phyloP scores from a whole-genome alignment of 2,329 filamentous ascomycete species.

The Neonectria punicea region DNA sequence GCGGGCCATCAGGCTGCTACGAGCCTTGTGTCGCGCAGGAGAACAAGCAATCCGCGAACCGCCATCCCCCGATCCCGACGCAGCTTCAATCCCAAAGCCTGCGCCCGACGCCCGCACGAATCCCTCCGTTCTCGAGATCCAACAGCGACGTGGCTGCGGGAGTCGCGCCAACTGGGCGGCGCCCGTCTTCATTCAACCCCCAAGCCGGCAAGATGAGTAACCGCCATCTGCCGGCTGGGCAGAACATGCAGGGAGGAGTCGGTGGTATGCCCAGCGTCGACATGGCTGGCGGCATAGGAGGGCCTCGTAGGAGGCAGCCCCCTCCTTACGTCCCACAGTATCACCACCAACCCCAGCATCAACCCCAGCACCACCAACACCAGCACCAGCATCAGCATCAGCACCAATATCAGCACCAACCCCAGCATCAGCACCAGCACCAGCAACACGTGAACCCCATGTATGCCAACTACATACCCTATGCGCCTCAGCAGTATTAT shows the following conservation, averaged over 20 bases:
- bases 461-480: slow-evolving; percentile 64
- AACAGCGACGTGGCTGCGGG: slow-evolving; percentile 39
- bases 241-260: slow-evolving; percentile 64
- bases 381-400: slow-evolving; percentile 33
- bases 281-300: slow-evolving; percentile 49
- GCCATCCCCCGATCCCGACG: slow-evolving; percentile 22
- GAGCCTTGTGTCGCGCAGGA: slow-evolving; percentile 40
- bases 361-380: slow-evolving; percentile 15
- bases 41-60: slow-evolving; percentile 10
- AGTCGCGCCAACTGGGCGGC: slow-evolving; percentile 50
- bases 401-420: slow-evolving; percentile 47
- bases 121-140: slow-evolving; percentile 28
- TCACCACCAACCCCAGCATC: slow-evolving; percentile 53
- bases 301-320: slow-evolving; percentile 52
- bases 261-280: slow-evolving; percentile 48
- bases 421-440: slow-evolving; percentile 44
- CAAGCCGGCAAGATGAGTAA: slow-evolving; percentile 81
- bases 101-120: slow-evolving; percentile 18
- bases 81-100: slow-evolving; percentile 38
- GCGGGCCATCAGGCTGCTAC: slow-evolving; percentile 31
- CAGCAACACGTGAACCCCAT: slow-evolving; percentile 58
- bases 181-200: slow-evolving; percentile 52
- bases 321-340: slow-evolving; percentile 53
- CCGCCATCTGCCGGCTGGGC: slow-evolving; percentile 81
- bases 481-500: slow-evolving; percentile 58